phyloP scores from a whole-genome alignment of 192 early-diverging fungal species.

The Coemansia sp. region DNA sequence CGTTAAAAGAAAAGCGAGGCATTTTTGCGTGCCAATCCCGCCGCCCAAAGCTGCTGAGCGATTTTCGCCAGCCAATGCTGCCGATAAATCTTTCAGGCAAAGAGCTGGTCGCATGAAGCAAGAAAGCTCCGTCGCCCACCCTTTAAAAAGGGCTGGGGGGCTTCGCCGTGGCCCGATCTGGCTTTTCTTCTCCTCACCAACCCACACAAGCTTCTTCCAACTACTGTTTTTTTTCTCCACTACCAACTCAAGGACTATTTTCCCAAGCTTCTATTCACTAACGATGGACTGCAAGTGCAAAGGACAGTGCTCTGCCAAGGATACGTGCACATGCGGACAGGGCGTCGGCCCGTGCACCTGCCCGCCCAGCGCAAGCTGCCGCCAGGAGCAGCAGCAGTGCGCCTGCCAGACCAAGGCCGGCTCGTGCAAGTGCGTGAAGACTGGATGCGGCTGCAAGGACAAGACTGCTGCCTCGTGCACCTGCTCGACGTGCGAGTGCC shows the following conservation, averaged over 20 bases:
- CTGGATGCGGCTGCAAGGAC: conserved; percentile 10
- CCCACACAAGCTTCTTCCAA: not conserved
- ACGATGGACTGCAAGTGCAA: conserved; percentile 12
- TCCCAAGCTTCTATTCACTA: not conserved
- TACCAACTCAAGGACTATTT: not conserved
- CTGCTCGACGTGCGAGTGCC: conserved; percentile 26
- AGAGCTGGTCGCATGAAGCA: not conserved
- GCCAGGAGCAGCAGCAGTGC: conserved; percentile 11
- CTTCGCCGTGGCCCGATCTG: not conserved
- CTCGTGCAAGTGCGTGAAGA: conserved; percentile 16
- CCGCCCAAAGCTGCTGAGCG: not conserved
- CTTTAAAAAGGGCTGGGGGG: conserved; percentile 5
- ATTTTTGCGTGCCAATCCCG: not conserved
- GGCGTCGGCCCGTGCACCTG: conserved; percentile 18
- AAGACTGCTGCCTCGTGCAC: conserved; percentile 4
- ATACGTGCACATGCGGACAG: conserved; percentile 26
- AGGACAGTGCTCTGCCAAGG: conserved; percentile 9
- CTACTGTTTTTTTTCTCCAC: not conserved
- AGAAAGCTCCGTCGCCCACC: not conserved
- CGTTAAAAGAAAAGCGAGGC: not conserved
- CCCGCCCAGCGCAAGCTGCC: conserved; percentile 18
- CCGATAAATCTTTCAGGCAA: not conserved
- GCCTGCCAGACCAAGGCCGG: conserved; percentile 18
- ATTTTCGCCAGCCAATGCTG: not conserved
- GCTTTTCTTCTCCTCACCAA: not conserved